Evolutionary conservation across 148 eudicot species (phyloP).

Genomic region (Fagopyrum tataricum): DNA sequence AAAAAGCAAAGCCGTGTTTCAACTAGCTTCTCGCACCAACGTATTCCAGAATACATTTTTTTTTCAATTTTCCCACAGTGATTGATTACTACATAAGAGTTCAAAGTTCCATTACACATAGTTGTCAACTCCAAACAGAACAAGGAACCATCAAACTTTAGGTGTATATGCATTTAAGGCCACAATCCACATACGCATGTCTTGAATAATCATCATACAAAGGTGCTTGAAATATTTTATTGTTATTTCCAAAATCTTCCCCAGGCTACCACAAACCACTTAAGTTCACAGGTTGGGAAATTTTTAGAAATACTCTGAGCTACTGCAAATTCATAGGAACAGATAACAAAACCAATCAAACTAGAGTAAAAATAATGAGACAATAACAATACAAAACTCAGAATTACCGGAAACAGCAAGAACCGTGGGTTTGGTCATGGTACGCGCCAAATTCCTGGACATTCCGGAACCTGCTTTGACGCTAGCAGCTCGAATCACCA

Average conservation of each 20-base stretch:
- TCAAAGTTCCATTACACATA: neutral
- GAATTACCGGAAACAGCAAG: conserved; percentile 56
- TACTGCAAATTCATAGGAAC: neutral
- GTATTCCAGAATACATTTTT: neutral
- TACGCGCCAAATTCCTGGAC: conserved; percentile 58
- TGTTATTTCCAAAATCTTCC: no score
- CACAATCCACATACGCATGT: neutral
- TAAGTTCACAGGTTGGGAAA: neutral
- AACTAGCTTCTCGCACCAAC: neutral
- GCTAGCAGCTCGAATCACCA: conserved; percentile 85
- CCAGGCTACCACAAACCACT: no score
- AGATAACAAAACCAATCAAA: neutral
- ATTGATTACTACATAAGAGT: neutral
- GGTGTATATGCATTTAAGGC: neutral
- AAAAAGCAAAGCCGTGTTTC: neutral
- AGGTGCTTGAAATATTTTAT: no score
- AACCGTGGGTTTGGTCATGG: conserved; percentile 84
- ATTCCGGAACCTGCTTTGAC: conserved; percentile 78
- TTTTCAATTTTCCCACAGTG: neutral
- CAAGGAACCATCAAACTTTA: neutral
- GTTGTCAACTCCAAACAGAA: neutral
- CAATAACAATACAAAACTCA: neutral
- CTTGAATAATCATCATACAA: neutral
- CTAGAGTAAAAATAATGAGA: neutral
- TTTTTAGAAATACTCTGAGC: neutral